Conservation (phyloP, 768 basidiomycete genomes). For the Tricholoma bakamatsutake region DNA sequence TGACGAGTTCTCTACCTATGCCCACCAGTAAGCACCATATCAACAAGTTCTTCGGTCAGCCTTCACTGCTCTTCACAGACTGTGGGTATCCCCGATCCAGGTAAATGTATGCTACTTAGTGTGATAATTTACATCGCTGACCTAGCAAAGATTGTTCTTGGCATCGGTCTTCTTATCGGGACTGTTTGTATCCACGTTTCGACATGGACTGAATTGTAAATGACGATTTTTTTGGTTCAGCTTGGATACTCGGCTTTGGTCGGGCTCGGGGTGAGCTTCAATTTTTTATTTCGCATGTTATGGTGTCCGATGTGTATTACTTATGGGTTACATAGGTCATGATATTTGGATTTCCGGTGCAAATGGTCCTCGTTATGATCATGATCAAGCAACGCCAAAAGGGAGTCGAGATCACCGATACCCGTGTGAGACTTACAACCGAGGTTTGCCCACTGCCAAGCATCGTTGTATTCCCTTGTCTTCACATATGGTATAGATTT, state of each 20-base stretch:
- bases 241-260: conserved; percentile 54
- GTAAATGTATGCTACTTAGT: conserved; percentile 15
- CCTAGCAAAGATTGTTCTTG: conserved; percentile 38
- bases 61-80: conserved; percentile 22
- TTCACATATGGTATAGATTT: conserved; percentile 26
- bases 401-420: conserved; percentile 47
- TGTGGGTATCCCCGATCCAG: conserved; percentile 61
- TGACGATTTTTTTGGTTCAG: conserved; percentile 11
- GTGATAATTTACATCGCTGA: neutral
- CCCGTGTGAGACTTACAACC: conserved; percentile 42
- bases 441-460: conserved; percentile 29
- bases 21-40: conserved; percentile 30
- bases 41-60: neutral
- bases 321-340: conserved; percentile 30
- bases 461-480: neutral
- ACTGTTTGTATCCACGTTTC: conserved; percentile 27
- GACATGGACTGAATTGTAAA: neutral
- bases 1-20: conserved; percentile 40
- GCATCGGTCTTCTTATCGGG: conserved; percentile 52
- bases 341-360: conserved; percentile 41
- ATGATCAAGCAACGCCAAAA: conserved; percentile 40
- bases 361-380: conserved; percentile 34
- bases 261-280: conserved; percentile 33
- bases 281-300: neutral
- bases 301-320: neutral